Conservation (phyloP, 352 stramenopile species). For the Globisporangium middletonii region DNA sequence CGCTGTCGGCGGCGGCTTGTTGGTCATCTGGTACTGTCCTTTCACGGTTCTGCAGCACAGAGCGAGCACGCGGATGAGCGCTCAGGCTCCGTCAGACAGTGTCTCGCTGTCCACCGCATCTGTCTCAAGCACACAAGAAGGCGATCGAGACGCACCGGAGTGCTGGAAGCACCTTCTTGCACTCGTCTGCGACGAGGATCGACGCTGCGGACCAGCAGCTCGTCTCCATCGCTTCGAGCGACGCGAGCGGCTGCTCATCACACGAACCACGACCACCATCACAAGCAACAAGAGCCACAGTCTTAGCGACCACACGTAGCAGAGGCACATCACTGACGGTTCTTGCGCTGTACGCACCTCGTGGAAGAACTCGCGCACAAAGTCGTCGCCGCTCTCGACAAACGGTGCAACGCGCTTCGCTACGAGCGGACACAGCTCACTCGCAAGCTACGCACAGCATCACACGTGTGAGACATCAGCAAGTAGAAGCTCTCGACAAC, state of each 20-base stretch:
- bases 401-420: conserved; percentile 27
- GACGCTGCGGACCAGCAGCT: conserved; percentile 63
- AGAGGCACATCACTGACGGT: too few species aligned
- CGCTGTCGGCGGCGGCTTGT: conserved; percentile 68
- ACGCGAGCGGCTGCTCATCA: conserved; percentile 25
- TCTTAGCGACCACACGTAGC: background rate
- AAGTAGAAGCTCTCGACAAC: background rate
- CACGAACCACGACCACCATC: background rate
- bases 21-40: conserved; percentile 88
- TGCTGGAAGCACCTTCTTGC: conserved; percentile 83
- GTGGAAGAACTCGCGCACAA: conserved; percentile 43
- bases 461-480: background rate
- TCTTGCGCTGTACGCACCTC: conserved; percentile 18
- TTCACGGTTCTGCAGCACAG: conserved; percentile 61
- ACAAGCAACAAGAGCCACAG: background rate
- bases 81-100: background rate
- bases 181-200: conserved; percentile 62
- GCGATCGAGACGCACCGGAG: conserved; percentile 37
- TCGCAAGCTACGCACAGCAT: conserved; percentile 32
- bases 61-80: background rate
- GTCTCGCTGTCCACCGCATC: too few species aligned
- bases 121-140: background rate
- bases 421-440: conserved; percentile 35
- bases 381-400: conserved; percentile 33
- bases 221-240: conserved; percentile 35